Conservation (phyloP, 1,139 yeast species). For the Pichia kudriavzevii region DNA sequence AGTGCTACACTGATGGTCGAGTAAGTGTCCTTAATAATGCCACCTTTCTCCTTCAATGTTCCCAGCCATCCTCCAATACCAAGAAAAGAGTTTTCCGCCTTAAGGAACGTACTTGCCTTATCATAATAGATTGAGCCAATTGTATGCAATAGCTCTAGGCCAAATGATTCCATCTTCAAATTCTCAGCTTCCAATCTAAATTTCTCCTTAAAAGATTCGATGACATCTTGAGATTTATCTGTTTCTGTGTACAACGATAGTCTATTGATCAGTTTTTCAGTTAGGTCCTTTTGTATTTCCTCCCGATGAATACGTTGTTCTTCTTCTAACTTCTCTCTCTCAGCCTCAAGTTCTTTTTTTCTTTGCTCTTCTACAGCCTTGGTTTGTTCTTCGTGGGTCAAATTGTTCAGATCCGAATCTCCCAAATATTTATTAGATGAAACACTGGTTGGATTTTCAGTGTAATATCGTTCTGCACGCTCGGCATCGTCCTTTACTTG, state of each 20-base stretch:
- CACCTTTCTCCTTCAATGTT: constrained; percentile 81
- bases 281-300: constrained; percentile 61
- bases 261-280: constrained; percentile 56
- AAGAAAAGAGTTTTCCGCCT: constrained; percentile 41
- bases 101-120: constrained; percentile 51
- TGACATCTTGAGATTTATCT: constrained; percentile 61
- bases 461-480: constrained; percentile 14
- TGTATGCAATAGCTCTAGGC: constrained; percentile 67
- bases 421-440: constrained; percentile 17
- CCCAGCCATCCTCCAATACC: constrained; percentile 88
- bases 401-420: constrained; percentile 18
- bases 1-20: constrained; percentile 79
- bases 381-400: constrained; percentile 26
- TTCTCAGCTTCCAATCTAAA: constrained; percentile 76
- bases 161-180: constrained; percentile 75
- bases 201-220: constrained; percentile 60
- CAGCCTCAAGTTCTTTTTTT: constrained; percentile 48
- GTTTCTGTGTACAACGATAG: constrained; percentile 80
- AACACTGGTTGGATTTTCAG: constrained; percentile 1
- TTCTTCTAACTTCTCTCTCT: constrained; percentile 69
- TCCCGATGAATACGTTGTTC: constrained; percentile 67
- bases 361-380: constrained; percentile 32
- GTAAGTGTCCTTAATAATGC: constrained; percentile 81
- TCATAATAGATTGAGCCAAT: constrained; percentile 60
- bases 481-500: constrained; percentile 22